Conservation (phyloP, 768 basidiomycete species). For the Coprinopsis marcescibilis region DNA sequence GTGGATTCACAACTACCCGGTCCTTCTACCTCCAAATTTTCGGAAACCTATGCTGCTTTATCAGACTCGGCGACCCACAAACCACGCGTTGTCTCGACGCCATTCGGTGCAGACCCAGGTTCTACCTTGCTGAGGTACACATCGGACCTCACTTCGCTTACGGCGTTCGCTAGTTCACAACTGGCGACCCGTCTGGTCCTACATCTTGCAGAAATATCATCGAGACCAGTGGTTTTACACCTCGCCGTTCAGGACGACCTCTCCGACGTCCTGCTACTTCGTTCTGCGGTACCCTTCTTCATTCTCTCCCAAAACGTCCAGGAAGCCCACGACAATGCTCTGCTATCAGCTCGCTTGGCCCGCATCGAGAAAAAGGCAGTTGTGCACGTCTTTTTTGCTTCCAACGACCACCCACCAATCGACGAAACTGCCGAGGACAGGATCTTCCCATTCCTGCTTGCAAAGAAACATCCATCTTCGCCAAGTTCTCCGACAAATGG, state of each 20-base stretch:
- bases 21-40: conserved; percentile 37
- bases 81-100: conserved; percentile 44
- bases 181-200: conserved; percentile 56
- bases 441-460: conserved; percentile 55
- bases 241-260: conserved; percentile 62
- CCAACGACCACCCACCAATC: conserved; percentile 30
- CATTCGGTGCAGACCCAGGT: conserved; percentile 62
- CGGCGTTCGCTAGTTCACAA: conserved; percentile 45
- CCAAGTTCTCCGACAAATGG: conserved; percentile 31
- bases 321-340: conserved; percentile 85
- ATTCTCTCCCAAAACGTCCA: conserved; percentile 72
- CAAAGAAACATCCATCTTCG: conserved; percentile 33
- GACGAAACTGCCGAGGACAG: conserved; percentile 54
- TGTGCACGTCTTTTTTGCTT: conserved; percentile 75
- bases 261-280: conserved; percentile 69
- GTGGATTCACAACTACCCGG: conserved; percentile 49
- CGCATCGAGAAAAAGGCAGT: conserved; percentile 65
- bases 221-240: conserved; percentile 64
- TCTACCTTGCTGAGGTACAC: conserved; percentile 48
- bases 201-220: conserved; percentile 62
- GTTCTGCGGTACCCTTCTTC: conserved; percentile 76
- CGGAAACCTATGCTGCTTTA: conserved; percentile 31
- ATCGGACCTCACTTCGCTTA: conserved; percentile 53
- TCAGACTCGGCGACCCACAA: conserved; percentile 29
- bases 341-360: conserved; percentile 81